Conservation (phyloP, 805 yeast species). For the Geotrichum ghanense region DNA sequence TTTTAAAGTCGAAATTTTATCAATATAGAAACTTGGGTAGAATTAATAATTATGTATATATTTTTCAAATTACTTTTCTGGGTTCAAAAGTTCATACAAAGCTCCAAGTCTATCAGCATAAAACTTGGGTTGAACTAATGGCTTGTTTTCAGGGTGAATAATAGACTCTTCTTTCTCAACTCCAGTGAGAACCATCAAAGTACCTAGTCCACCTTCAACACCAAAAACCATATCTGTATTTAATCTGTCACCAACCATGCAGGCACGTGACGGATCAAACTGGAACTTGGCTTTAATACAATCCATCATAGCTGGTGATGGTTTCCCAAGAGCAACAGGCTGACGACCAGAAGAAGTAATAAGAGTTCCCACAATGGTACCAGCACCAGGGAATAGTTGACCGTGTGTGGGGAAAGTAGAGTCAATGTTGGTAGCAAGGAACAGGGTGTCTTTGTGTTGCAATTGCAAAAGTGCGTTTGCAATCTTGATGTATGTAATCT, state of each 20-base stretch:
- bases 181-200: conserved; percentile 83
- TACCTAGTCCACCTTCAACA: conserved; percentile 71
- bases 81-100: conserved; percentile 39
- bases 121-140: conserved; percentile 45
- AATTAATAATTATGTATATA: too few species aligned
- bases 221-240: conserved; percentile 96
- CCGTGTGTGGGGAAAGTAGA: conserved; percentile 91
- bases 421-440: conserved; percentile 89
- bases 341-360: conserved; percentile 65
- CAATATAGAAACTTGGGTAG: too few species aligned
- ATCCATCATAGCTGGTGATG: conserved; percentile 80
- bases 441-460: conserved; percentile 40
- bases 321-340: conserved; percentile 91
- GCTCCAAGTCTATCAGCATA: conserved; percentile 70
- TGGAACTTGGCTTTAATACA: conserved; percentile 60
- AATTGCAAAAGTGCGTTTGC: conserved; percentile 77
- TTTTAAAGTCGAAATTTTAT: too few species aligned
- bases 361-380: conserved; percentile 72
- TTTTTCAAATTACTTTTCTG: too few species aligned
- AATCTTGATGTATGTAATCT: conserved; percentile 69
- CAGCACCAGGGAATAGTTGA: conserved; percentile 85
- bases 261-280: conserved; percentile 43
- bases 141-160: conserved; percentile 26
- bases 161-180: conserved; percentile 69
- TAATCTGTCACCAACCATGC: conserved; percentile 92